These are phyloP conservation scores for Thielaviopsis populi DNA, from an alignment of 2,329 filamentous ascomycete species.

Conservation along the genomic window DNA sequence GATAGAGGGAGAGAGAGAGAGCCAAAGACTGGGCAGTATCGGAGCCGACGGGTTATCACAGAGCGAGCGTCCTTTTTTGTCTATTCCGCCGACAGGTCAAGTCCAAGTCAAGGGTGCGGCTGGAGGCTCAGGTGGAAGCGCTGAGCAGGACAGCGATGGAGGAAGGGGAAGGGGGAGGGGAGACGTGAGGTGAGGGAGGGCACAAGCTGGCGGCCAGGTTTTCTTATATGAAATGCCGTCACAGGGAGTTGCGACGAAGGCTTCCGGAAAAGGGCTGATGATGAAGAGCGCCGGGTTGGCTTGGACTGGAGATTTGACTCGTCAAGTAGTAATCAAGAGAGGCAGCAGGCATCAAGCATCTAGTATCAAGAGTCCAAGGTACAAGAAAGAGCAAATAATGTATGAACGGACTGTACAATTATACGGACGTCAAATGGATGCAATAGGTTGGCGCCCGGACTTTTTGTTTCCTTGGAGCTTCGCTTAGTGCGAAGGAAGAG, in stretches of 20 bases:
- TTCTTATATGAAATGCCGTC: neutral
- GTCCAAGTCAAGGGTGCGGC: neutral
- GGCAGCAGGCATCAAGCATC: neutral
- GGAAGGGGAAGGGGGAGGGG: neutral
- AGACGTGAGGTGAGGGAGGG: neutral
- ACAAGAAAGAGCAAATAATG: neutral
- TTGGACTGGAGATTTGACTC: neutral
- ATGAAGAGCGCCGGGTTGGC: neutral
- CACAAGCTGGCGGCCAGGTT: neutral
- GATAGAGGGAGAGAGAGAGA: neutral
- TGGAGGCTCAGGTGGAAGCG: too few species aligned
- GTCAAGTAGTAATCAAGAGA: neutral
- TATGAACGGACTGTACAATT: neutral
- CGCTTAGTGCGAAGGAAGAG: slow-evolving; percentile 7
- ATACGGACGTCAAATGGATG: neutral
- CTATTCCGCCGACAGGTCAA: too few species aligned
- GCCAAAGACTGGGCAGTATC: neutral
- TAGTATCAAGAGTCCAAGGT: neutral
- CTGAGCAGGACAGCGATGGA: neutral
- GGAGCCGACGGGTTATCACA: neutral
- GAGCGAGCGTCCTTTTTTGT: neutral
- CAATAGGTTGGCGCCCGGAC: slow-evolving; percentile 1
- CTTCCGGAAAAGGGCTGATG: neutral
- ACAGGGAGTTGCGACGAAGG: neutral
- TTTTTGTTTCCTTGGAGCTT: slow-evolving; percentile 4